Base-by-base conservation (phyloP, 129 eudicot species). In the Artemisia annua region DNA sequence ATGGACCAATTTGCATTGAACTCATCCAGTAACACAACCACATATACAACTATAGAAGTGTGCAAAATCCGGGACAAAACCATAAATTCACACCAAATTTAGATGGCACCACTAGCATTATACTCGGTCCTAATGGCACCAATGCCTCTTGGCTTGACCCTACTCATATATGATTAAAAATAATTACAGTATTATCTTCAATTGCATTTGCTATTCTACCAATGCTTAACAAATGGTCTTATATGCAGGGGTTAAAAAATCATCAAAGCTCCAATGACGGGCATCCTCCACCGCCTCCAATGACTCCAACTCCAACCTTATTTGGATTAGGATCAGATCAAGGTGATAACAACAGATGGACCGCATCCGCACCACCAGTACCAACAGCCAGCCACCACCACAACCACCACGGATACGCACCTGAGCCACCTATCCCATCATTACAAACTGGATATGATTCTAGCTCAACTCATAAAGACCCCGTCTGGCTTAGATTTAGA, bases 271-370 rank as follows among this genome's bases (percentile, higher is more conserved):
- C 81, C 2, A 50, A 66, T 1, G 81, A 62, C 12, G 79, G 82
- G 43, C 71, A 46, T 22, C 86, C 82, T 11, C 87, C 83, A 8
- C 86, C 86, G 1, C 81, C 86, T 18, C 85, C 87, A 8, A 69
- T 51, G 30, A 63, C 64, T 35, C 70, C 81, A 48, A 69, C 20
- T 61, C 79, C 17, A 57, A 59, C n/a, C 32, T 72, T 32, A 46
- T 66, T 19, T 53, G 61, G 74, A 51, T 66, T 19, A 48, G 61
- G 74, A 17, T 39, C 65, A 19, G 71, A 69, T n/a, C 64, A 62
- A 13, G 69, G 64, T 39, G 48, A 53, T n/a, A 70, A 61, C 57
- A 70, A 61, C 57, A 62, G 75, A 49, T 80, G 84, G 84, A 54
- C 68, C 10, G 80, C 81, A n/a, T 69, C 80, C 1, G 84, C 84